phyloP scores from a whole-genome alignment of 192 early-diverging fungal species.

The Lunasporangiospora selenospora region DNA sequence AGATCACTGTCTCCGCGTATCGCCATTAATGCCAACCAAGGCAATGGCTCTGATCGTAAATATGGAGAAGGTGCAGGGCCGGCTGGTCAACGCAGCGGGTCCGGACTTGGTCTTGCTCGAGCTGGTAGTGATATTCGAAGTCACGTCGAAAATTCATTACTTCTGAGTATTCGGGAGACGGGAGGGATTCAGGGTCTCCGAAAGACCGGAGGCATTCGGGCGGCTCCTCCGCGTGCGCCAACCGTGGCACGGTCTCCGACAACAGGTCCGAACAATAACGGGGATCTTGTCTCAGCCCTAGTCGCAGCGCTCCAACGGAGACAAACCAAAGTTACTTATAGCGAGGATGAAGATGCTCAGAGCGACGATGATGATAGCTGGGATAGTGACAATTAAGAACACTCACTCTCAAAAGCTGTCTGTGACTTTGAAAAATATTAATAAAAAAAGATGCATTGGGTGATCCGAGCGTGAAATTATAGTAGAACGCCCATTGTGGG shows the following conservation, averaged over 20 bases:
- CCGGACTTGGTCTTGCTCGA: too few species aligned
- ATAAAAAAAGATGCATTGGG: too few species aligned
- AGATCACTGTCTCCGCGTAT: too few species aligned
- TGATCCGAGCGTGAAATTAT: too few species aligned
- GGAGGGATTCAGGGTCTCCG: constrained; percentile 35
- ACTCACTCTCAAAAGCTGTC: too few species aligned
- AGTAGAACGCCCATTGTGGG: too few species aligned
- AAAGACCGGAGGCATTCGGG: constrained; percentile 38
- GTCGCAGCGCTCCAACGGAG: constrained; percentile 35
- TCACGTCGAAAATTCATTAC: constrained; percentile 19
- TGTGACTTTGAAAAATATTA: too few species aligned
- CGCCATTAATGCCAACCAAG: too few species aligned
- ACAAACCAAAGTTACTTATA: constrained; percentile 43
- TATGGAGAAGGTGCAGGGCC: too few species aligned
- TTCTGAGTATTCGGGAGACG: constrained; percentile 44
- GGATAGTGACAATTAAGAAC: constrained; percentile 37
- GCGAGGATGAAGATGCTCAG: constrained; percentile 27
- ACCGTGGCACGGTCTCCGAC: neutral
- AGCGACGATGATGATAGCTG: constrained; percentile 39
- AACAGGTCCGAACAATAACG: constrained; percentile 2
- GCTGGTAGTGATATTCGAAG: too few species aligned
- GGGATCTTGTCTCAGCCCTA: constrained; percentile 42
- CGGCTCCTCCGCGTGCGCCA: constrained; percentile 15
- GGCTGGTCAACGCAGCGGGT: too few species aligned
- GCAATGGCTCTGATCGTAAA: too few species aligned